Conservation (phyloP, 1,284 basidiomycete species). For the Sporisorium scitamineum region DNA sequence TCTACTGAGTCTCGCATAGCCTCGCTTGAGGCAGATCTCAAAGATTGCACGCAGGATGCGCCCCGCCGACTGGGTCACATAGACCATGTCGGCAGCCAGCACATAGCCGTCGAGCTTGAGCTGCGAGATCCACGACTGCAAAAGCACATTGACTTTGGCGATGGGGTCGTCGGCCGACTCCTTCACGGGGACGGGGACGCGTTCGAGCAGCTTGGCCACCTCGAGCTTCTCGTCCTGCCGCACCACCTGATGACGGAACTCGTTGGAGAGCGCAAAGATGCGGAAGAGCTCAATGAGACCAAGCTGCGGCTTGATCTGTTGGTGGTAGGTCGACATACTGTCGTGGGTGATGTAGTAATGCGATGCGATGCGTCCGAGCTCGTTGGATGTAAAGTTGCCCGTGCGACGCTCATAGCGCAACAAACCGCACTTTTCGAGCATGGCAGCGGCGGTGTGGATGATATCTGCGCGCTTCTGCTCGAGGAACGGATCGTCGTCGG, state of each 20-base stretch:
- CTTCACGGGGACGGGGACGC: constrained; percentile 97
- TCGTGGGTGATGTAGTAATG: constrained; percentile 96
- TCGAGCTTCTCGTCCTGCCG: constrained; percentile 74
- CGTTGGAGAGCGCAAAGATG: constrained; percentile 94
- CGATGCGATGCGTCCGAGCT: constrained; percentile 89
- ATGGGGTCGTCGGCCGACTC: constrained; percentile 95
- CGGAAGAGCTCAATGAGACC: constrained; percentile 91
- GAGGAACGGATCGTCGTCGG: constrained; percentile 83
- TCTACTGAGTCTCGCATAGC: constrained; percentile 95
- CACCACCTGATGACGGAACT: constrained; percentile 91
- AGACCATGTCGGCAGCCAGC: constrained; percentile 98
- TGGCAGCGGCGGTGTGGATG: constrained; percentile 89
- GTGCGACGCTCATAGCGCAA: constrained; percentile 91
- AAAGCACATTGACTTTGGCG: constrained; percentile 95
- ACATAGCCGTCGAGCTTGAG: constrained; percentile 96
- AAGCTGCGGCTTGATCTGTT: constrained; percentile 89
- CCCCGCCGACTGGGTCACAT: constrained; percentile 73
- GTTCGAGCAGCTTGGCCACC: constrained; percentile 89
- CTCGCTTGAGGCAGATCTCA: constrained; percentile 96
- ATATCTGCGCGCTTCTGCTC: constrained; percentile 95
- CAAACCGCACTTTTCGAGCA: constrained; percentile 93
- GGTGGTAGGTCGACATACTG: constrained; percentile 97
- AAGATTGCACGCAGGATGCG: constrained; percentile 95
- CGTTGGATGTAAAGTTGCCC: constrained; percentile 79
- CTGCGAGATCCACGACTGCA: constrained; percentile 95